Percentiles rank a stretch among this genome's conserved stretches.
These are phyloP conservation scores for Halocafeteria seosinensis DNA, from an alignment of 108 stramenopile species.

Conservation along the genomic window DNA sequence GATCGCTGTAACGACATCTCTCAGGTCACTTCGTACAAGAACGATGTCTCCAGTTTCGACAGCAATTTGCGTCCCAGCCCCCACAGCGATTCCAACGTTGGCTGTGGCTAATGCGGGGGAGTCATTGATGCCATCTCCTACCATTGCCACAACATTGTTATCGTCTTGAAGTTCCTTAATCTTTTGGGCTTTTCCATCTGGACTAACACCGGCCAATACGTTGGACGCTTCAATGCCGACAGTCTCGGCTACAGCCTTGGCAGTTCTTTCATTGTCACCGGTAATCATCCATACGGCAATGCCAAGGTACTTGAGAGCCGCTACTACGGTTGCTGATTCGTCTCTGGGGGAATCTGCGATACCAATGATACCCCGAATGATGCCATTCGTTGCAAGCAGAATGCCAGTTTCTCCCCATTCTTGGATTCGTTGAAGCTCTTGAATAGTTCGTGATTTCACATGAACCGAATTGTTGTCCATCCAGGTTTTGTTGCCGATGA, in stretches of 20 bases:
- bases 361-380: slow-evolving; percentile 50
- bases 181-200: slow-evolving; percentile 51
- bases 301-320: slow-evolving; percentile 41
- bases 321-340: slow-evolving; percentile 47
- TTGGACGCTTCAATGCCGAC: slow-evolving; percentile 46
- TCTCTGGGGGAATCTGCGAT: slow-evolving; percentile 56
- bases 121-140: slow-evolving; percentile 98
- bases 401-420: slow-evolving; percentile 60
- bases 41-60: slow-evolving; percentile 84
- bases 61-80: slow-evolving; percentile 83
- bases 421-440: slow-evolving; percentile 27
- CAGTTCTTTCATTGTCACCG: slow-evolving; percentile 73
- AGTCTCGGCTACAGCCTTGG: slow-evolving; percentile 54
- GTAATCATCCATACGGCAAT: slow-evolving; percentile 90
- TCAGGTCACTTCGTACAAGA: slow-evolving; percentile 59
- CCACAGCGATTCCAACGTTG: slow-evolving; percentile 84
- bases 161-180: slow-evolving; percentile 47
- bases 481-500: slow-evolving; percentile 53
- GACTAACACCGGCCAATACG: slow-evolving; percentile 69
- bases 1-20: slow-evolving; percentile 65
- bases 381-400: slow-evolving; percentile 48
- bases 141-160: slow-evolving; percentile 60
- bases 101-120: slow-evolving; percentile 75
- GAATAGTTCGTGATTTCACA: neutral
- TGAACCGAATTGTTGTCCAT: slow-evolving; percentile 31